phyloP scores from a whole-genome alignment of 331 rosid genomes.

The Quercus tomentella region DNA sequence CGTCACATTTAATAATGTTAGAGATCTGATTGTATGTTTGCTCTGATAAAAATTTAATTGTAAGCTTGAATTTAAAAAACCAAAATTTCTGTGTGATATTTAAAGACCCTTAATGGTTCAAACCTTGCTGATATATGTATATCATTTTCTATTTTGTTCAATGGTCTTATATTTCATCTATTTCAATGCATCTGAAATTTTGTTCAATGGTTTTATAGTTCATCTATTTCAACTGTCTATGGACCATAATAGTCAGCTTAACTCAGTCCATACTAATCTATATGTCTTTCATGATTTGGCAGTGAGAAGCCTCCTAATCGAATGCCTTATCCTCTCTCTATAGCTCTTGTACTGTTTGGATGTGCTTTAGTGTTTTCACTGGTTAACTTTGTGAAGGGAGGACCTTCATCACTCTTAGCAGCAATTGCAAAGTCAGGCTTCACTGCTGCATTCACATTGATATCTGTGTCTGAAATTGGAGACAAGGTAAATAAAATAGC shows the following conservation, averaged over 20 bases:
- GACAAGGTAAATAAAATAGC: slow-evolving; percentile 67
- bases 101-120: background rate
- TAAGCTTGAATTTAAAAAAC: background rate
- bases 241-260: background rate
- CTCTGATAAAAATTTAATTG: background rate
- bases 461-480: slow-evolving; percentile 96
- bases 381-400: slow-evolving; percentile 86
- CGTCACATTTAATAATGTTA: background rate
- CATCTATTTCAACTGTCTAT: background rate
- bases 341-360: slow-evolving; percentile 74
- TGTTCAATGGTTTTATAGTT: background rate
- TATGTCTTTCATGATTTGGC: slow-evolving; percentile 38
- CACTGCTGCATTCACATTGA: slow-evolving; percentile 92
- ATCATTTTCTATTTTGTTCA: background rate
- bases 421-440: slow-evolving; percentile 92
- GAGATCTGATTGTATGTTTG: background rate
- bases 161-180: slow-evolving; percentile 9
- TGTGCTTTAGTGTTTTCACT: slow-evolving; percentile 72
- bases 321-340: slow-evolving; percentile 65
- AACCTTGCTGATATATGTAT: background rate
- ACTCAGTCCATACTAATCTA: slow-evolving; percentile 15
- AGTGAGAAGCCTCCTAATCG: slow-evolving; percentile 64
- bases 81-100: background rate
- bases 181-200: background rate
- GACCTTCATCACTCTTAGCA: slow-evolving; percentile 64